phyloP scores from a whole-genome alignment of 768 basidiomycete species.

The Trametes punicea region DNA sequence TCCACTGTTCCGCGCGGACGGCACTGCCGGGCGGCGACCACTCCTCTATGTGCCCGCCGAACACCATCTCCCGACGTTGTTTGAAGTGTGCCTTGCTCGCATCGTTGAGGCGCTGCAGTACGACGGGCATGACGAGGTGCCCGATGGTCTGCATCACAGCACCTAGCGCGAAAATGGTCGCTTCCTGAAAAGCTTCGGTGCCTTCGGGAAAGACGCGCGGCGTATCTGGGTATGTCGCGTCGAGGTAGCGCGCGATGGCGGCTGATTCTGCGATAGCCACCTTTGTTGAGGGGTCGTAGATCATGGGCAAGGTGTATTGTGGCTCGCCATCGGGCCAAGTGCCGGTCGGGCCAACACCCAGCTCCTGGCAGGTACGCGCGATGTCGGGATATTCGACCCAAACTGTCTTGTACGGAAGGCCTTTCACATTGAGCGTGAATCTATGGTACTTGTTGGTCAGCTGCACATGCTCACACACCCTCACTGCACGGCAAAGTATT shows the following conservation, averaged over 20 bases:
- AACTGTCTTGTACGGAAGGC: slow-evolving; percentile 40
- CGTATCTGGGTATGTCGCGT: slow-evolving; percentile 44
- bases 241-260: slow-evolving; percentile 49
- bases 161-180: slow-evolving; percentile 29
- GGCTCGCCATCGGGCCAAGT: slow-evolving; percentile 29
- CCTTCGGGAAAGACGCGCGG: slow-evolving; percentile 38
- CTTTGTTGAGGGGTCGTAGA: slow-evolving; percentile 44
- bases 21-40: slow-evolving; percentile 29
- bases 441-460: slow-evolving; percentile 18
- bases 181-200: slow-evolving; percentile 37
- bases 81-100: slow-evolving; percentile 37
- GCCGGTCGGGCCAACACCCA: slow-evolving; percentile 35
- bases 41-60: slow-evolving; percentile 34
- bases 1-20: slow-evolving; percentile 35
- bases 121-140: background rate
- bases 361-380: slow-evolving; percentile 30
- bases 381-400: slow-evolving; percentile 51
- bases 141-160: slow-evolving; percentile 1
- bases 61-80: slow-evolving; percentile 31
- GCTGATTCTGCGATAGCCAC: slow-evolving; percentile 40
- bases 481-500: background rate
- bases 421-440: slow-evolving; percentile 37
- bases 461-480: slow-evolving; percentile 1
- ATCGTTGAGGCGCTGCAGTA: slow-evolving; percentile 4
- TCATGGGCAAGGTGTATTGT: slow-evolving; percentile 47